Evolutionary conservation across 768 basidiomycete genomes (phyloP).

Genomic region (Termitomyces sp.): DNA sequence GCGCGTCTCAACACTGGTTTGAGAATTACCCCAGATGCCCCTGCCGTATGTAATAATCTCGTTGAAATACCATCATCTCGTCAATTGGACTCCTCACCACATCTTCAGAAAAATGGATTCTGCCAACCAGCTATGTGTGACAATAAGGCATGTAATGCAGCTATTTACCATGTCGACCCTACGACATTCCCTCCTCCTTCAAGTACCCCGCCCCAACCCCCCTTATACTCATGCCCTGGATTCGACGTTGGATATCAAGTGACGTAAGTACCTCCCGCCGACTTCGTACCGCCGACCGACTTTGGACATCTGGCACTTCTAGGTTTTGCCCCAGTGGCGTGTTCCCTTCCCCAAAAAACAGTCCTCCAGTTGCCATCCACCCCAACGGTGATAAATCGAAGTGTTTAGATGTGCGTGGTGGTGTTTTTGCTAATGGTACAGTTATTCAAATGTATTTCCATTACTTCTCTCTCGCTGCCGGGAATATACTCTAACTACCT

Average conservation of each 20-base stretch:
- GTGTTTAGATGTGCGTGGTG: constrained; percentile 29
- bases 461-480: neutral
- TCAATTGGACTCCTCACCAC: neutral
- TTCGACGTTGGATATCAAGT: constrained; percentile 22
- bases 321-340: constrained; percentile 24
- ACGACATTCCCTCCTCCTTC: constrained; percentile 24
- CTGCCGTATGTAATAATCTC: constrained; percentile 18
- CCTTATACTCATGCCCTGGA: constrained; percentile 22
- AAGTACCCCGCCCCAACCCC: constrained; percentile 17
- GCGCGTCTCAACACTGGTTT: constrained; percentile 33
- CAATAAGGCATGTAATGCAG: constrained; percentile 18
- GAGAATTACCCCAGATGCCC: constrained; percentile 24
- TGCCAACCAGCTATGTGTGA: constrained; percentile 23
- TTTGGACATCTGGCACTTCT: constrained; percentile 1
- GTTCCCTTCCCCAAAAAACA: constrained; percentile 16
- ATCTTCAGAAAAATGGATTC: constrained; percentile 21
- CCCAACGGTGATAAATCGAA: constrained; percentile 26
- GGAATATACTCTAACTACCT: neutral
- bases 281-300: neutral
- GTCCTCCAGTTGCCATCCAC: constrained; percentile 20
- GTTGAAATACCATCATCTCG: neutral
- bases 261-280: constrained; percentile 16
- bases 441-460: constrained; percentile 26
- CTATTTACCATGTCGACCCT: constrained; percentile 18
- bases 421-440: constrained; percentile 25